A percentile compares a stretch with the other conserved stretches of the same genome.
These are phyloP conservation scores for Ophiocordyceps camponoti-leonardi DNA, from an alignment of 2,329 filamentous ascomycete genomes.

Conservation along the genomic window DNA sequence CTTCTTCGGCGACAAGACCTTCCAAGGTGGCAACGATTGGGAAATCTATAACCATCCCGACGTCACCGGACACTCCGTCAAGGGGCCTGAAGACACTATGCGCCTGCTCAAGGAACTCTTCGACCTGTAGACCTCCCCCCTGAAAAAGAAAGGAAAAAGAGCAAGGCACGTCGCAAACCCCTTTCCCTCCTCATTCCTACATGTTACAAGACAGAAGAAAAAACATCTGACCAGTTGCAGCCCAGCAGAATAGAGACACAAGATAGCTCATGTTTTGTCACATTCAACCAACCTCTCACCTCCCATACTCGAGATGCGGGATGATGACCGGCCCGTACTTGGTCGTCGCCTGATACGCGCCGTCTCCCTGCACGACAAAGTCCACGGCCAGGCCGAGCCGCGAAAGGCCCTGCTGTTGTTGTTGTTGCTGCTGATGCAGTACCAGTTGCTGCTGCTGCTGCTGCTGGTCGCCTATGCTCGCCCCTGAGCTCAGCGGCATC, in stretches of 20 bases:
- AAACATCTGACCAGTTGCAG: not conserved
- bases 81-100: slow-evolving; percentile 66
- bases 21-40: slow-evolving; percentile 81
- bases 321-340: slow-evolving; percentile 97
- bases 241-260: not conserved
- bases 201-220: not conserved
- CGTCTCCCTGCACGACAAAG: slow-evolving; percentile 91
- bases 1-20: slow-evolving; percentile 97
- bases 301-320: slow-evolving; percentile 63
- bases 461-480: slow-evolving; percentile 9
- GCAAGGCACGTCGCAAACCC: not conserved
- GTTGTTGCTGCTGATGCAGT: slow-evolving; percentile 2
- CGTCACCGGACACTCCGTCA: slow-evolving; percentile 74
- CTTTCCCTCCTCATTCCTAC: no score
- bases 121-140: slow-evolving; percentile 32
- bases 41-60: slow-evolving; percentile 77
- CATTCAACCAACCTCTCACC: slow-evolving; percentile 6
- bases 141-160: not conserved
- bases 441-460: slow-evolving; percentile 13
- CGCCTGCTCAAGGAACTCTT: slow-evolving; percentile 69
- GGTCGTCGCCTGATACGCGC: slow-evolving; percentile 61
- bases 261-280: not conserved
- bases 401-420: slow-evolving; percentile 28
- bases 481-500: slow-evolving; percentile 19
- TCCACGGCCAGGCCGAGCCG: slow-evolving; percentile 83